Evolutionary conservation across 2,329 filamentous ascomycete genomes (phyloP).

Genomic region (Ophiostoma fasciatum): DNA sequence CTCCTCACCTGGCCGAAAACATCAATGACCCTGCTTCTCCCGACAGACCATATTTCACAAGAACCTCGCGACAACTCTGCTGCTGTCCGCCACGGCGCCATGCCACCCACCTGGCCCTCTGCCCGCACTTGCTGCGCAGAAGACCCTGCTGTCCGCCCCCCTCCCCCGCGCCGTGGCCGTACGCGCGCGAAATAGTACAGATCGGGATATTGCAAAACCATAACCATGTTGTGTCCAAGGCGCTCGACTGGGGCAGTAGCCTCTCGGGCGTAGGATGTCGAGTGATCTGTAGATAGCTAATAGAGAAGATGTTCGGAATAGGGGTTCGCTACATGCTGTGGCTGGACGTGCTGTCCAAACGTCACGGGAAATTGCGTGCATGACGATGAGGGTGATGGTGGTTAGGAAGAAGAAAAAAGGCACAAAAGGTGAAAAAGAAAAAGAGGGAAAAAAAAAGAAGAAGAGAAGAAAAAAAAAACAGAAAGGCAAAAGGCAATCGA

Average conservation of each 20-base stretch:
- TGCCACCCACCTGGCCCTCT: too few relatives aligned
- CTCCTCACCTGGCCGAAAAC: background rate
- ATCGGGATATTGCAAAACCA: slow-evolving; percentile 20
- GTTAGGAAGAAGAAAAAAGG: background rate
- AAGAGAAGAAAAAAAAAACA: background rate
- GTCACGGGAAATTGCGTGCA: slow-evolving; percentile 13
- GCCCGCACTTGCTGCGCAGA: too few relatives aligned
- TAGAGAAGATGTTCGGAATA: slow-evolving; percentile 22
- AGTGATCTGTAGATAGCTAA: slow-evolving; percentile 22
- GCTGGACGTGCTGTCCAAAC: slow-evolving; percentile 15
- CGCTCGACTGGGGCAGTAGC: slow-evolving; percentile 22
- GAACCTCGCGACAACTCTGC: background rate
- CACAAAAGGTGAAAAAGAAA: background rate
- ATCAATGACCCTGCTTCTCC: background rate
- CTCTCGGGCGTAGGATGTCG: slow-evolving; percentile 24
- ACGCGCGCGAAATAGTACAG: slow-evolving; percentile 6
- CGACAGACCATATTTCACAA: background rate
- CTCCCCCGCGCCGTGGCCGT: background rate
- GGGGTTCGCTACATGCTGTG: slow-evolving; percentile 19
- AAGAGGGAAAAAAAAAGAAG: background rate
- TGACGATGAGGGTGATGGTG: slow-evolving; percentile 3
- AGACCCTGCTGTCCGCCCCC: background rate
- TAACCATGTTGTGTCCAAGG: slow-evolving; percentile 26
- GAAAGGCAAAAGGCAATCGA: background rate
- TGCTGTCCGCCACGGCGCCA: too few relatives aligned